Evolutionary conservation across 495 filamentous ascomycete species (phyloP), one percentile per base, ranked within the genome.

Genomic region (Aspergillus heteromorphus): DNA sequence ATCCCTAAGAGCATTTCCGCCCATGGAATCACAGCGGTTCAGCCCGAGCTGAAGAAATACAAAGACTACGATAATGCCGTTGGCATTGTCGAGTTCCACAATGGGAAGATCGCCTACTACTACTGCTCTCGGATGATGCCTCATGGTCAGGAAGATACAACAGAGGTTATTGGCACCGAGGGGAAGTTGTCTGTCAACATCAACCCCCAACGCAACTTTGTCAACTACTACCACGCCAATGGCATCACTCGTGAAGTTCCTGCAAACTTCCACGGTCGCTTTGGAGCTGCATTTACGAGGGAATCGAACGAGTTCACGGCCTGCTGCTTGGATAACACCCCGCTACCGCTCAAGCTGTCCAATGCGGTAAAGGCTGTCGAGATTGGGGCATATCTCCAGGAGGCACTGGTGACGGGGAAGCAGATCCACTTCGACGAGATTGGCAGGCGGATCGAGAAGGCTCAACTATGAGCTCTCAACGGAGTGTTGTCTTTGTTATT

Each of bases 41-140:
- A 83, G 59, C 82, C 82, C 0, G 81, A 77, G 17, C 65, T 86
- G 6, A 62, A 69, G 40, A 70, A 77, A 51, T 70, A 79, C 60
- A 77, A 75, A 1, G 83, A 86, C 62, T 69, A 71, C 31, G 83
- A 86, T 58, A 86, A 86, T 54, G 82, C 79, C 0, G 75, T 84
- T 4, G 82, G 80, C 2, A 66, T 84, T 18, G 77, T 84, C 8
- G 83, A 86, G 66, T 86, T 85, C 65, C 75, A 72, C 53, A 75
- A 73, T 49, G 82, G 80, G 6, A 72, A 73, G 63, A 76, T 86
- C 40, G 83, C 82, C 7, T 84, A 84, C 59, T 79, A 81, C 48
- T 85, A 81, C 59, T 70, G 66, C 27, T 74, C 68, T 16, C 70
- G 83, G 6, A 85, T 82, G 80, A 85, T 84, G 79, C 73, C 78